Evolutionary conservation across 148 eudicot species (phyloP), one percentile per base, ranked within the genome.

Genomic region (Amaranthus palmeri): DNA sequence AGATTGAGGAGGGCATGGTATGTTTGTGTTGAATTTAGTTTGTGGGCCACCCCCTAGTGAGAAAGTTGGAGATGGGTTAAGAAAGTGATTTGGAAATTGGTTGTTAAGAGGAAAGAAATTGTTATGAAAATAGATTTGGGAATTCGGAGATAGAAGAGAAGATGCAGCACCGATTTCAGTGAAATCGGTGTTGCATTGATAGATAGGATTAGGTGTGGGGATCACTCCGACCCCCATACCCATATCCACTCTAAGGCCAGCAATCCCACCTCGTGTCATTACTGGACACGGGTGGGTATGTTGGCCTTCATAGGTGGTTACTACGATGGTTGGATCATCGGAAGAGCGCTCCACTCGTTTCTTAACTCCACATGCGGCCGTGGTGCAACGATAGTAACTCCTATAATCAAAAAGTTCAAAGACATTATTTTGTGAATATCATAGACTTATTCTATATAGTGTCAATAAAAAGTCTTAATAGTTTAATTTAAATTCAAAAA

Each of bases 301-400:
- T 14, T 80, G 86, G 43, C 97, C 97, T 83, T 92, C 97, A 47
- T 92, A 92, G 43, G 97, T 92, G 0, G 97, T 92, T 18, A 90
- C 84, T 25, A 92, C 96, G 2, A 78, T 81, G 36, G 90, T 57
- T 0, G 90, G 84, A 74, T 92, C 97, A 5, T 84, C 84, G 4
- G 79, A 84, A 4, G 91, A 90, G 59, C 97, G 77, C 83, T 92
- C 96, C 61, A 92, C 96, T 41, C 93, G 79, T 74, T 92, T 92
- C 83, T 90, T 88, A 83, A 92, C 97, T 1, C 91, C 93, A 76
- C 97, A 92, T 41, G 84, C 73, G n/a, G 91, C 72, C 42, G 84
- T 86, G 18, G 97, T 92, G 91, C 97, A 92, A 53, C 97, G 88
- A 61, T 92, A 92, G 83, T 92, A 92, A 76, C 97, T 92, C 92